Conservation (phyloP, 2,329 filamentous ascomycete genomes). For the Neocucurbitaria cava region DNA sequence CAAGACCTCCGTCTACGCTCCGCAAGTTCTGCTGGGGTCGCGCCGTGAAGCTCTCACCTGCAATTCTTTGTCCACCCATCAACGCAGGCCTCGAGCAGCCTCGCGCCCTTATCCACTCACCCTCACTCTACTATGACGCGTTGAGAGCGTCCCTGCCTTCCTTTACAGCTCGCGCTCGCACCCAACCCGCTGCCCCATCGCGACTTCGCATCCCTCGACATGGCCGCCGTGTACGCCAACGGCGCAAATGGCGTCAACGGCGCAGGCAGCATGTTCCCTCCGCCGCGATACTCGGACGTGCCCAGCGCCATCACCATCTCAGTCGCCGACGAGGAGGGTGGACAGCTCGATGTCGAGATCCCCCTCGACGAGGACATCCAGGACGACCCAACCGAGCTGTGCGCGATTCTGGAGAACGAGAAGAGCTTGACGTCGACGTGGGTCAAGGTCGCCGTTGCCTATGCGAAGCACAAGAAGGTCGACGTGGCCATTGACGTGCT, state of each 20-base stretch:
- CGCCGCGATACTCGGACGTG: slow-evolving; percentile 65
- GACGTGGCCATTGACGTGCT: slow-evolving; percentile 79
- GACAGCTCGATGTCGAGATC: slow-evolving; percentile 82
- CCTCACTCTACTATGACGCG: slow-evolving; percentile 26
- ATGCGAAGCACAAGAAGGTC: slow-evolving; percentile 93
- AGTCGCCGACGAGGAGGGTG: slow-evolving; percentile 66
- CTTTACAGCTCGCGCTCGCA: neutral
- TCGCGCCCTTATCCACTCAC: slow-evolving; percentile 17
- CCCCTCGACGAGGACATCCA: slow-evolving; percentile 83
- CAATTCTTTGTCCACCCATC: slow-evolving; percentile 27
- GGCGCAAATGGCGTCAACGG: slow-evolving; percentile 61
- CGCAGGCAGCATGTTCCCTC: slow-evolving; percentile 47
- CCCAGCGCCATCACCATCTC: slow-evolving; percentile 70
- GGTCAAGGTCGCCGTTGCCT: slow-evolving; percentile 97
- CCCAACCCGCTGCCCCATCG: slow-evolving; percentile 10
- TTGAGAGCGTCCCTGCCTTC: slow-evolving; percentile 13
- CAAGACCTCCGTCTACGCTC: slow-evolving; percentile 21
- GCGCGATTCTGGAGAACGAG: slow-evolving; percentile 93
- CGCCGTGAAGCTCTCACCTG: slow-evolving; percentile 19
- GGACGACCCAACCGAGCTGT: slow-evolving; percentile 94
- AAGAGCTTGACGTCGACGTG: slow-evolving; percentile 89
- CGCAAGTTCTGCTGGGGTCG: slow-evolving; percentile 21
- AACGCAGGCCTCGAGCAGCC: slow-evolving; percentile 22
- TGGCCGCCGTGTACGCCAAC: slow-evolving; percentile 58
- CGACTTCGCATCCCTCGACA: slow-evolving; percentile 38